Conservation (phyloP, 148 eudicot species). For the Fagopyrum homotropicum region DNA sequence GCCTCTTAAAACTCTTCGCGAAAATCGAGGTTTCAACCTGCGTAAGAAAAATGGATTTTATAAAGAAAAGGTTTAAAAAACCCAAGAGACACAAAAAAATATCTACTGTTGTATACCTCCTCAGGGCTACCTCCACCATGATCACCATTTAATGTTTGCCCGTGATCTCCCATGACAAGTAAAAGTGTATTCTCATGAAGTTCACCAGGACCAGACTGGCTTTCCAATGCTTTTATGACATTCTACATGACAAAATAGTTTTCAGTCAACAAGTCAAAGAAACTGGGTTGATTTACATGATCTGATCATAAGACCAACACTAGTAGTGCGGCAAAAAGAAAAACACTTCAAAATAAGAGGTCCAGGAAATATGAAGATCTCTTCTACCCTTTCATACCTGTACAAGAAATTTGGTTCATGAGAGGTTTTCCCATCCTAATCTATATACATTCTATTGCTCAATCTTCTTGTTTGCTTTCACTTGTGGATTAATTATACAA, state of each 20-base stretch:
- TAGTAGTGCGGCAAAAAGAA: neutral
- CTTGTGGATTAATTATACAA: neutral
- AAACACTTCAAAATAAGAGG: neutral
- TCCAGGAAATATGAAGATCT: neutral
- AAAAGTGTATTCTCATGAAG: constrained; percentile 87
- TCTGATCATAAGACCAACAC: neutral
- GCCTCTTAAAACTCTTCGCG: constrained; percentile 62
- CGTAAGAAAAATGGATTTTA: constrained; percentile 12
- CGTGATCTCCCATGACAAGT: constrained; percentile 99
- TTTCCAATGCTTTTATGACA: constrained; percentile 56
- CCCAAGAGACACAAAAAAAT: neutral
- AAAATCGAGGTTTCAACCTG: constrained; percentile 97
- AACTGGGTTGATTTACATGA: neutral
- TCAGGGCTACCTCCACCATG: constrained; percentile 97
- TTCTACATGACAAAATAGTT: constrained; percentile 34
- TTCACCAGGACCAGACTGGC: constrained; percentile 76
- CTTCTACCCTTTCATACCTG: neutral
- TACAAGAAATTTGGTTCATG: neutral
- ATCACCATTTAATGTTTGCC: constrained; percentile 95
- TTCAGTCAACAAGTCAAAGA: neutral
- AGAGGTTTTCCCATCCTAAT: neutral
- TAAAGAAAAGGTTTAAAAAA: neutral
- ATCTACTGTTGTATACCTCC: constrained; percentile 42
- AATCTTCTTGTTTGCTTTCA: neutral
- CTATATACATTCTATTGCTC: neutral